Evolutionary conservation across 1,284 basidiomycete genomes (phyloP).

Genomic region (Leccinum fallax): DNA sequence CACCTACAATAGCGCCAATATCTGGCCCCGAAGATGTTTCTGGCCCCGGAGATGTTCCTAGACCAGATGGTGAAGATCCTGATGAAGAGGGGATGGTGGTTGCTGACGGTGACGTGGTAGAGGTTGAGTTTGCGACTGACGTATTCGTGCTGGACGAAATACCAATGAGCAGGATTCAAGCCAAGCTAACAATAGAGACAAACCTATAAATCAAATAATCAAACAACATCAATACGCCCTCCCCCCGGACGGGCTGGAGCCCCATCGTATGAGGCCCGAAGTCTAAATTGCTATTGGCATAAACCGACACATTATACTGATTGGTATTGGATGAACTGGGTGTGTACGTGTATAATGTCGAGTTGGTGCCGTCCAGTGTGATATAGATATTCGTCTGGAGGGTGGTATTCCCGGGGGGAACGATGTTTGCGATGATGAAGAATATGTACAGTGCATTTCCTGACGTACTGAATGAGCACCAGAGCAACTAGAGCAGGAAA

Average conservation of each 20-base stretch:
- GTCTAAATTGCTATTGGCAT: neutral
- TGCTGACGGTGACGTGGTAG: neutral
- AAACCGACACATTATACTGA: neutral
- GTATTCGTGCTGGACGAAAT: neutral
- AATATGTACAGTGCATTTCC: neutral
- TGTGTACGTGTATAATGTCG: neutral
- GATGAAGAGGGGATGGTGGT: neutral
- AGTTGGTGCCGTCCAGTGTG: neutral
- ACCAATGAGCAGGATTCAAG: neutral
- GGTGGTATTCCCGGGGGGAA: too few species aligned
- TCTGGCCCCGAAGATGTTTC: neutral
- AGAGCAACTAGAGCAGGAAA: neutral
- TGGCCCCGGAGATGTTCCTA: neutral
- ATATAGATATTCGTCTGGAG: neutral
- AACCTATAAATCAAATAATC: neutral
- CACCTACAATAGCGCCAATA: neutral
- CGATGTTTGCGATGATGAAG: neutral
- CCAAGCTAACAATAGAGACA: neutral
- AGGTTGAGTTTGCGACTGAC: neutral
- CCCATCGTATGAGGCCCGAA: neutral
- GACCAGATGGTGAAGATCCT: neutral
- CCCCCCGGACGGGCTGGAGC: neutral
- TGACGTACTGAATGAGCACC: neutral
- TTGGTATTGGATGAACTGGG: neutral
- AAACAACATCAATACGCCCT: neutral